Percentiles rank a stretch among this genome's conserved stretches.
Conservation (phyloP, 148 eudicot species). For the Salicornia ramosissima region DNA sequence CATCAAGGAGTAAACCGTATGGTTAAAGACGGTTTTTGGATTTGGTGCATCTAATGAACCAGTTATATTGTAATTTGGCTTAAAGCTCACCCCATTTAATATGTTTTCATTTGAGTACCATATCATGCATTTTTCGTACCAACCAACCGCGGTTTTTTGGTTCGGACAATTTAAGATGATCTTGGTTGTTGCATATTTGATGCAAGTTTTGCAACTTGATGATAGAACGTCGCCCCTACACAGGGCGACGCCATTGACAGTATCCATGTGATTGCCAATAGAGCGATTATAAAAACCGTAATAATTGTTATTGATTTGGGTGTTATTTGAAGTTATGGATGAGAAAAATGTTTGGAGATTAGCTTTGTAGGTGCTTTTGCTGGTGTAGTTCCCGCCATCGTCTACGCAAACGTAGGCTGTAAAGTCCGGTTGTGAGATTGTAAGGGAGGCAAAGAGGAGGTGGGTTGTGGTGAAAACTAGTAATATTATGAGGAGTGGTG, state of each 20-base stretch:
- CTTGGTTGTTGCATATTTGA: constrained; percentile 10
- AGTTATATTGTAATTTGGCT: background rate
- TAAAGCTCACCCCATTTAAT: background rate
- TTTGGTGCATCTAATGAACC: background rate
- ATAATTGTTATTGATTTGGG: background rate
- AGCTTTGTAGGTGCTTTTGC: constrained; percentile 15
- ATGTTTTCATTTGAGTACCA: constrained; percentile 23
- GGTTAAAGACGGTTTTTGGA: constrained; percentile 11
- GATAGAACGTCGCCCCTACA: constrained; percentile 46
- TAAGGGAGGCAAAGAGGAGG: background rate
- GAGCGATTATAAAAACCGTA: constrained; percentile 41
- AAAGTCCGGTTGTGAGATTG: constrained; percentile 6
- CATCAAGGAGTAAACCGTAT: constrained; percentile 17
- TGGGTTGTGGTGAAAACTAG: background rate
- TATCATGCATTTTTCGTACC: constrained; percentile 28
- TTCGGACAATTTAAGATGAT: constrained; percentile 14
- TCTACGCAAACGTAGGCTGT: background rate
- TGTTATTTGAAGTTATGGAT: constrained; percentile 23
- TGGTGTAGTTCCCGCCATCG: constrained; percentile 16
- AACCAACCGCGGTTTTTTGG: constrained; percentile 14
- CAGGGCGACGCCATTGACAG: constrained; percentile 34
- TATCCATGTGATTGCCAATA: constrained; percentile 27
- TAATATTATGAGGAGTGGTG: background rate
- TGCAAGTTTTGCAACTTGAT: constrained; percentile 30
- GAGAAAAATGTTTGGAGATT: constrained; percentile 22